Evolutionary conservation across 768 basidiomycete genomes (phyloP), one percentile per base, ranked within the genome.

Genomic region (Rhodotorula sphaerocarpa): DNA sequence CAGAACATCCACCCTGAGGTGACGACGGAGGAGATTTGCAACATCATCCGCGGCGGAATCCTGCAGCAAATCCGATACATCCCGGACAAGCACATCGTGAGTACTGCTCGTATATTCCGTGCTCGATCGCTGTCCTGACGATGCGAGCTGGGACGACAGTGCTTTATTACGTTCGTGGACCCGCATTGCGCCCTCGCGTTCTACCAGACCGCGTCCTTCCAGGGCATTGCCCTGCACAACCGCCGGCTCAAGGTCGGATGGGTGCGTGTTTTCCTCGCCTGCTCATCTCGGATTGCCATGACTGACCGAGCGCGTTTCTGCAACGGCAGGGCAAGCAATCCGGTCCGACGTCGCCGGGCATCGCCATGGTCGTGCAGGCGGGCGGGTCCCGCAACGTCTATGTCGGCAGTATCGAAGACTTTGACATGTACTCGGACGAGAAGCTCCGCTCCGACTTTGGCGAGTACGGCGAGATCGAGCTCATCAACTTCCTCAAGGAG

Each of bases 381-480:
- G 95, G 95, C 25, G 90, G 93, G 3, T 95, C 90, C 20, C 82
- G 95, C 61, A 99, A 97, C 73, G 92, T 99, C 53, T 99, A 96
- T 71, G 71, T 66, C n/a, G 68, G 70, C 50, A 62, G 70, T 61
- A 85, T 99, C 47, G 89, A 92, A 72, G 93, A 99, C 79, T 95
- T 91, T 73, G 93, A 95, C 67, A 79, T 82, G 16, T 95, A 90
- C 79, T 85, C 79, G 33, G 90, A 93, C 58, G 93, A 93, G 63
- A 85, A 84, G 73, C 80, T 99, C 50, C 87, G 88, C 76, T 79
- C 84, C 53, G 95, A 99, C 78, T 96, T 97, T 78, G 86, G 85
- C 53, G 91, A 91, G 78, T 96, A 82, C 75, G 93, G 93, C 27
- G 93, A 97, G 63, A 91, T 97, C 68, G 93, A 97, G 78, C 82